These are phyloP conservation scores for Circinella umbellata DNA, from an alignment of 371 early-diverging fungal genomes.

Conservation along the genomic window DNA sequence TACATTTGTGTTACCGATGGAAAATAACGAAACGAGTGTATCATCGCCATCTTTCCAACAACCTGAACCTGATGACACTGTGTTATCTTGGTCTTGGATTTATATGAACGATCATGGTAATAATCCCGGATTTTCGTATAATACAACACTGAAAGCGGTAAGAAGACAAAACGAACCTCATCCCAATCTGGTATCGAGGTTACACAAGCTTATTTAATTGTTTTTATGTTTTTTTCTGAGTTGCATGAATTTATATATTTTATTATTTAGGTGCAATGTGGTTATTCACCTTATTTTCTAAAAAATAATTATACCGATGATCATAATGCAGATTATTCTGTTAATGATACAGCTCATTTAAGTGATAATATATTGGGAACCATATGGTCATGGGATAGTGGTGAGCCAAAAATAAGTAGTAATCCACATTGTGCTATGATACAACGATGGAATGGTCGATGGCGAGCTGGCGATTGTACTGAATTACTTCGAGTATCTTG, in stretches of 20 bases:
- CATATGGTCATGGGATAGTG: constrained; percentile 52
- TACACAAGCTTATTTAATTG: neutral
- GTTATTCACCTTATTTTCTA: constrained; percentile 41
- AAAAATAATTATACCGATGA: constrained; percentile 24
- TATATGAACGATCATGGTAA: constrained; percentile 20
- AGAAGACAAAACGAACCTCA: neutral
- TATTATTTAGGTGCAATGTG: constrained; percentile 32
- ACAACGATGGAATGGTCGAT: constrained; percentile 35
- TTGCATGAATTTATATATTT: neutral
- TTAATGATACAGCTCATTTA: constrained; percentile 20
- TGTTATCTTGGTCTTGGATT: constrained; percentile 29
- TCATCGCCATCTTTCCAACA: neutral
- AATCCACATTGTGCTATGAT: constrained; percentile 31
- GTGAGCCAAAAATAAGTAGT: constrained; percentile 26
- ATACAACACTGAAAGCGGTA: constrained; percentile 27
- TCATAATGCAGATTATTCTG: constrained; percentile 7
- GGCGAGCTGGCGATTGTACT: constrained; percentile 38
- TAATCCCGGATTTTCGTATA: constrained; percentile 17
- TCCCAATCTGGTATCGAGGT: too few species aligned
- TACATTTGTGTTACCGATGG: constrained; percentile 13
- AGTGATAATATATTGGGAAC: constrained; percentile 36
- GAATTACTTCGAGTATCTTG: constrained; percentile 35
- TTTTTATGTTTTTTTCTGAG: neutral
- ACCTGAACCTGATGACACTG: constrained; percentile 1
- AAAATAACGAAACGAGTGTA: constrained; percentile 1